Evolutionary conservation across 2,329 filamentous ascomycete species (phyloP).

Genomic region (Sporothrix globosa): DNA sequence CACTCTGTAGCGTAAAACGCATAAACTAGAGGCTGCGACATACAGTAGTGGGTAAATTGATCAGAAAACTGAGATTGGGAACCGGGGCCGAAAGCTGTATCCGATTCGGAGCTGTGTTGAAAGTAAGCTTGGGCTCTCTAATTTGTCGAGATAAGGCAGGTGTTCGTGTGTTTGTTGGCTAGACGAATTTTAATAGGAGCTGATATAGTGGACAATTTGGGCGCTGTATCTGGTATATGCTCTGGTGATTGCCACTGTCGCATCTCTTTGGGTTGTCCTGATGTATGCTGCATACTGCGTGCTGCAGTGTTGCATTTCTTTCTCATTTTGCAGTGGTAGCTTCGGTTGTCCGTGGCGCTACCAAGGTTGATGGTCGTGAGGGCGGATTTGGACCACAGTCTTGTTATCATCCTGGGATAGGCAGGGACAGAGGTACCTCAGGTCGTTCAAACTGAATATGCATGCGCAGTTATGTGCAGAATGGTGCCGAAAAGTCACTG

Average conservation of each 20-base stretch:
- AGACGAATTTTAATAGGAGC: not conserved
- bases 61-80: not conserved
- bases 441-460: not conserved
- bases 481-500: not conserved
- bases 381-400: not conserved
- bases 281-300: not conserved
- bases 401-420: constrained; percentile 14
- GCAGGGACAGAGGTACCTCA: not conserved
- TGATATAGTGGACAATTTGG: not conserved
- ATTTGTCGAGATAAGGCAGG: constrained; percentile 27
- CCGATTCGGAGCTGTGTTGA: not conserved
- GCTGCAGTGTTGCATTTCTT: not conserved
- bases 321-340: not conserved
- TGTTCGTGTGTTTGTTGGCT: not conserved
- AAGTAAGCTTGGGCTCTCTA: constrained; percentile 3
- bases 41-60: not conserved
- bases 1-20: not conserved
- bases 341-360: not conserved
- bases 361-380: not conserved
- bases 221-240: not conserved
- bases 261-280: not conserved
- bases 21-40: not conserved
- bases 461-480: not conserved
- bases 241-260: not conserved
- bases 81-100: not conserved